Percentiles rank a stretch among this genome's conserved stretches.
Conservation (phyloP, 2,329 filamentous ascomycete genomes). For the Alternaria triticina region DNA sequence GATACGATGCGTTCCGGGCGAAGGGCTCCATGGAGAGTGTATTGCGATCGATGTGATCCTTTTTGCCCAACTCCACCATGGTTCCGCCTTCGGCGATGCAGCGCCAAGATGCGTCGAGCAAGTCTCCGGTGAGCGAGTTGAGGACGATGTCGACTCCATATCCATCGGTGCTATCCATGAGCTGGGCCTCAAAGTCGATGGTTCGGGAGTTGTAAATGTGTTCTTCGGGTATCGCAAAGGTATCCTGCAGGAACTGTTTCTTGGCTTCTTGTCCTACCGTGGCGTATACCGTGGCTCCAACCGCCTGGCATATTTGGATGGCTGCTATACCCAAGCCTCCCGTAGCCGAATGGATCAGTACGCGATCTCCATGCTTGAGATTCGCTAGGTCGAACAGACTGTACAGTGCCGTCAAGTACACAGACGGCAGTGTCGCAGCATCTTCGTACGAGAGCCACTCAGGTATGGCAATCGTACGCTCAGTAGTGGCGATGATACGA, state of each 20-base stretch:
- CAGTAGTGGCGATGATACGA: no score
- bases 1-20: not conserved
- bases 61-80: conserved; percentile 27
- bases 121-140: conserved; percentile 1
- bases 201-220: not conserved
- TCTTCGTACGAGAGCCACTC: not conserved
- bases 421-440: conserved; percentile 6
- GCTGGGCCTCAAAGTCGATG: not conserved
- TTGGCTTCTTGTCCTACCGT: not conserved
- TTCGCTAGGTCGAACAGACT: conserved; percentile 2
- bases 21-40: conserved; percentile 8
- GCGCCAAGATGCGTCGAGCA: not conserved
- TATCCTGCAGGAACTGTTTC: not conserved
- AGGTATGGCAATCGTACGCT: no score
- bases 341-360: conserved; percentile 34
- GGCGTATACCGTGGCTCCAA: conserved; percentile 7
- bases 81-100: conserved; percentile 12
- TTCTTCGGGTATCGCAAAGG: not conserved
- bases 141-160: conserved; percentile 1
- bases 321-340: conserved; percentile 29
- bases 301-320: conserved; percentile 16
- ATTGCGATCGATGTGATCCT: conserved; percentile 16
- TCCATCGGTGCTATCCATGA: not conserved
- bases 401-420: conserved; percentile 14
- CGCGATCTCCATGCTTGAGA: conserved; percentile 19